Evolutionary conservation across 305 asterid genomes (phyloP).

Genomic region (Rubia tinctorum): DNA sequence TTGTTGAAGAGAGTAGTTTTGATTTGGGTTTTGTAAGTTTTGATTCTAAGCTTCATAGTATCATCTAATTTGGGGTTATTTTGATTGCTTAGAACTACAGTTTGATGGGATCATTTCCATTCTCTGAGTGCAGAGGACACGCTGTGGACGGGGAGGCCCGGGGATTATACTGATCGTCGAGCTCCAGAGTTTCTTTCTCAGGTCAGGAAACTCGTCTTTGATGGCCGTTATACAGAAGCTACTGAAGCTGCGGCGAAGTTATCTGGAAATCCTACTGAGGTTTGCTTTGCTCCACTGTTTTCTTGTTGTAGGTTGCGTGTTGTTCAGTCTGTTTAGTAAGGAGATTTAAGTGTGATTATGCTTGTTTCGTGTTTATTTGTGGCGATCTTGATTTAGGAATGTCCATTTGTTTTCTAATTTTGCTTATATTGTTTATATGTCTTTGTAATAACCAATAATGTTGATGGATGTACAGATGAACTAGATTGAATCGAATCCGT

Average conservation of each 20-base stretch:
- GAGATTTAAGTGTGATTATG: background rate
- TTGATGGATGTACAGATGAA: background rate
- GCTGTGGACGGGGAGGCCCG: constrained; percentile 85
- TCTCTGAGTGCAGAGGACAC: constrained; percentile 60
- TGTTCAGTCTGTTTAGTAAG: background rate
- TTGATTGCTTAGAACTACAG: background rate
- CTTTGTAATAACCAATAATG: background rate
- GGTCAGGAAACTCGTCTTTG: constrained; percentile 66
- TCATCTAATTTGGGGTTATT: background rate
- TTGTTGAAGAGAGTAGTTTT: background rate
- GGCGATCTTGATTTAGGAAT: background rate
- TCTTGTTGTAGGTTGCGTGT: background rate
- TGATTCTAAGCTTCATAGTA: background rate
- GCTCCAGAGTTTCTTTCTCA: constrained; percentile 42
- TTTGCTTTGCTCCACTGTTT: constrained; percentile 27
- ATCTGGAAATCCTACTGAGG: constrained; percentile 52
- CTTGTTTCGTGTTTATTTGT: background rate
- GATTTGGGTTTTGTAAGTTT: background rate
- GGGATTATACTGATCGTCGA: constrained; percentile 45
- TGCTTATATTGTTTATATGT: background rate
- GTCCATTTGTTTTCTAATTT: background rate
- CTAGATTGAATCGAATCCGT: background rate
- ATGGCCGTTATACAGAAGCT: constrained; percentile 55
- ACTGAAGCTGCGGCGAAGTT: constrained; percentile 50
- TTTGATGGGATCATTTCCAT: constrained; percentile 6